A percentile compares a stretch with the other conserved stretches of the same genome.
Conservation (phyloP, 768 basidiomycete species). For the Kwoniella sp. region DNA sequence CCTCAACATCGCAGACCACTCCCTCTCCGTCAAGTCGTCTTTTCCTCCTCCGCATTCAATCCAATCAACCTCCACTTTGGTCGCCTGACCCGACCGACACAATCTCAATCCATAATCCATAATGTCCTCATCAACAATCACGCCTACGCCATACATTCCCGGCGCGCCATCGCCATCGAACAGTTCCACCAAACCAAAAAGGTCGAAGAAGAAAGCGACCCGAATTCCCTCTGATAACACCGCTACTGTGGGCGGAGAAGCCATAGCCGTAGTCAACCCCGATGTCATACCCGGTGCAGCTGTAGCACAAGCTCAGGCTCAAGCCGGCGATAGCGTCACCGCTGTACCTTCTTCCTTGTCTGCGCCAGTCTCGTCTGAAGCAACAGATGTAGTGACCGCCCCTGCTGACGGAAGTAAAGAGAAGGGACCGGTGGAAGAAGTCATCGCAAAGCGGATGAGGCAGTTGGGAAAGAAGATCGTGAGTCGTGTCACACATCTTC, state of each 20-base stretch:
- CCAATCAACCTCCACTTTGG: background rate
- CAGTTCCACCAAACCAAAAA: constrained; percentile 20
- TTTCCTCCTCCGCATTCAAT: too few relatives aligned
- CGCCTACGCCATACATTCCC: constrained; percentile 4
- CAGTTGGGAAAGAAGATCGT: constrained; percentile 82
- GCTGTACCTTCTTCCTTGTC: constrained; percentile 1
- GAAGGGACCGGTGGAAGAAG: constrained; percentile 69
- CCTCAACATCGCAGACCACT: too few relatives aligned
- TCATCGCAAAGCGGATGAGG: constrained; percentile 76
- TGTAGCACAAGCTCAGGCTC: constrained; percentile 6
- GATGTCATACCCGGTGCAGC: background rate
- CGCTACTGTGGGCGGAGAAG: background rate
- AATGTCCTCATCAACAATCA: constrained; percentile 8
- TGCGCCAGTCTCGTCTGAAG: background rate
- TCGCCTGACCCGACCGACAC: too few relatives aligned
- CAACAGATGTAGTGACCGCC: background rate
- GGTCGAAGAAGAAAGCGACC: constrained; percentile 28
- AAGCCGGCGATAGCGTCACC: background rate
- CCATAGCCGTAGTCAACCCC: background rate
- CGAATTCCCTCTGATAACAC: background rate
- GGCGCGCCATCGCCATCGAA: background rate
- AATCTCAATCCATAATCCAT: background rate
- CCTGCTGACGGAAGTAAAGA: constrained; percentile 9
- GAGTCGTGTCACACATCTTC: constrained; percentile 53
- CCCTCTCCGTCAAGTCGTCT: too few relatives aligned